Evolutionary conservation across 495 filamentous ascomycete species (phyloP), one percentile per base, ranked within the genome.

Genomic region (Cladorrhinum samala): DNA sequence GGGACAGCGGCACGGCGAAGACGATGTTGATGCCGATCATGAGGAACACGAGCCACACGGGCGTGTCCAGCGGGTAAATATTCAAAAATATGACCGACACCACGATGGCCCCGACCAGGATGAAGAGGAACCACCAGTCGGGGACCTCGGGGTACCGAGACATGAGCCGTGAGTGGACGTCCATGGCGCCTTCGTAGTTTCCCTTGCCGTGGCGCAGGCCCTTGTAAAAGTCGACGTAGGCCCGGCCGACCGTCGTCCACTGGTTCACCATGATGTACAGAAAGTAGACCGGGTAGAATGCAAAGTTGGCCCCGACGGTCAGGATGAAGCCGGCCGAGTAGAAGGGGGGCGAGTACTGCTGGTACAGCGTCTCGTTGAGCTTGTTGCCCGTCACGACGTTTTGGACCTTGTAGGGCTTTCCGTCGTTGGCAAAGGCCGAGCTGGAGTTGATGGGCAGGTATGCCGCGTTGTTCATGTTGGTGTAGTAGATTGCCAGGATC

Each of bases 81-180:
- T 71, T 64, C 2, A 71, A 61, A 7, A 79, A 73, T 9, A 77
- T 77, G 11, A 84, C 64, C 0, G 71, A 68, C 5, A 85, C 64
- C 1, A 57, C 74, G 13, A 79, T 60, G 64, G 79, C 78, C 36
- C 64, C 45, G 2, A 79, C 30, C 5, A 74, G 61, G 9, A 82
- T 59, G 1, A 58, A 53, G 0, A 56, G 64, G 54, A 82, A 84
- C 82, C 82, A 85, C 81, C 81, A 83, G 23, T 82, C 64, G 0
- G 83, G 83, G 2, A 78, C 81, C 6, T 76, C 67, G 52, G 74
- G 71, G 64, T 81, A 86, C 2, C 72, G 73, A 0, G 65, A 27
- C 82, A 85, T 85, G 17, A 85, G 70, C 6, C 77, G 73, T 49
- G 64, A 72, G 56, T 85, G 83, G 11, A 85, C 69, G 56, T 86